phyloP scores from a whole-genome alignment of 768 basidiomycete genomes.

The Candolleomyces efflorescens region DNA sequence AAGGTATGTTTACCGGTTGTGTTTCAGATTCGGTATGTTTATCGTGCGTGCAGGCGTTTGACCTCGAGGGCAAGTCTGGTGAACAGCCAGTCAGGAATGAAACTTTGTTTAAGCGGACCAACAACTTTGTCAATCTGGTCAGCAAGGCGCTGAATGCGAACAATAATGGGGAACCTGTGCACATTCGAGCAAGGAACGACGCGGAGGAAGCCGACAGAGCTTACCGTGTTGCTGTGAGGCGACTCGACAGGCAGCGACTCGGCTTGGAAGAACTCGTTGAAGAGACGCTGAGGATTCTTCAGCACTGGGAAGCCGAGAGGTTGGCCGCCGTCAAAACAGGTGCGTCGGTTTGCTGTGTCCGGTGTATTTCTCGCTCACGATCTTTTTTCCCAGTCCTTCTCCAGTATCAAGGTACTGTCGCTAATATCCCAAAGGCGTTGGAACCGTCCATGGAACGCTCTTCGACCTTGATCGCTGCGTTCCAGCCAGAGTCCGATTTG shows the following conservation, averaged over 20 bases:
- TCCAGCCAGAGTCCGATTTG: constrained; percentile 84
- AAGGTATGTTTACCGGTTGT: constrained; percentile 43
- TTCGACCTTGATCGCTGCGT: constrained; percentile 73
- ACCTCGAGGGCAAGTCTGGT: constrained; percentile 37
- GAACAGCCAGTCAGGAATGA: constrained; percentile 36
- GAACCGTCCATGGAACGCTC: constrained; percentile 65
- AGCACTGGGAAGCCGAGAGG: constrained; percentile 83
- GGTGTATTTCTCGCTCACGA: neutral
- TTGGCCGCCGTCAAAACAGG: constrained; percentile 83
- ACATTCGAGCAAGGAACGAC: constrained; percentile 69
- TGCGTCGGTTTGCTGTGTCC: constrained; percentile 18
- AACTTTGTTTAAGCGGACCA: constrained; percentile 59
- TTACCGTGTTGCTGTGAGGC: constrained; percentile 78
- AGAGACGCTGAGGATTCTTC: constrained; percentile 72
- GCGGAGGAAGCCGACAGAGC: constrained; percentile 77
- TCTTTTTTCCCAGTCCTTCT: constrained; percentile 53
- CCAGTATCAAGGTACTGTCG: constrained; percentile 81
- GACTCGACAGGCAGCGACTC: constrained; percentile 81
- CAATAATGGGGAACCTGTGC: constrained; percentile 54
- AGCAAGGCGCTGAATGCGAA: constrained; percentile 61
- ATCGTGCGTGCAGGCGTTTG: constrained; percentile 47
- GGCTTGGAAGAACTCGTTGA: constrained; percentile 84
- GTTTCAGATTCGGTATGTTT: neutral
- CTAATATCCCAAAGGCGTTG: constrained; percentile 65
- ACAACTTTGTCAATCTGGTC: constrained; percentile 65